These are phyloP conservation scores for Solanum tarijense DNA, from an alignment of 257 asterid genomes.

Conservation along the genomic window DNA sequence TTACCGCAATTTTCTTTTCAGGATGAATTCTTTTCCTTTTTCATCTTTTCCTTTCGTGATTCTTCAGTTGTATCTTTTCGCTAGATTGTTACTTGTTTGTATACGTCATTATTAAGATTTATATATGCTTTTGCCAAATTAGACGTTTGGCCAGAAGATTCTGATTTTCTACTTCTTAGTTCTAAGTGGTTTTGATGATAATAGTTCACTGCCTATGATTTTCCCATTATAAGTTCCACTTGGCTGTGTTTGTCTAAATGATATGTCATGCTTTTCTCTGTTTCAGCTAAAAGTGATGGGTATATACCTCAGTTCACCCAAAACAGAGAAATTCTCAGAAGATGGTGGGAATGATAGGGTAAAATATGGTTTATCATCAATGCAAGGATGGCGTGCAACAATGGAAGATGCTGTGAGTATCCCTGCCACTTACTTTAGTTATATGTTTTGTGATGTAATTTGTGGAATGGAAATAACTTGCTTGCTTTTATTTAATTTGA, in stretches of 20 bases:
- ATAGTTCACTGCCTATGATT: not conserved
- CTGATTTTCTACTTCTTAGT: not conserved
- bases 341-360: constrained; percentile 69
- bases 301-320: constrained; percentile 81
- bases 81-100: not conserved
- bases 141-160: not conserved
- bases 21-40: not conserved
- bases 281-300: constrained; percentile 66
- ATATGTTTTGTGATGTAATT: not conserved
- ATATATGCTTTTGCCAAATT: not conserved
- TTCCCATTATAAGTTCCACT: not conserved
- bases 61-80: not conserved
- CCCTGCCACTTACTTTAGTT: not conserved
- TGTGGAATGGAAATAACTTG: not conserved
- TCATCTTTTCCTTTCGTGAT: not conserved
- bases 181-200: not conserved
- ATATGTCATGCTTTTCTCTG: not conserved
- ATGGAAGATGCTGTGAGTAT: constrained; percentile 97
- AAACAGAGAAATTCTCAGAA: constrained; percentile 79
- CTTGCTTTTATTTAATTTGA: not conserved
- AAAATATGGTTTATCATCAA: constrained; percentile 71
- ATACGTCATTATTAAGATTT: not conserved
- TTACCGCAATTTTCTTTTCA: not conserved
- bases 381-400: constrained; percentile 99
- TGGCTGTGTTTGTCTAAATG: not conserved